phyloP scores from a whole-genome alignment of 345 rosid genomes.

The Citrus trifoliata region DNA sequence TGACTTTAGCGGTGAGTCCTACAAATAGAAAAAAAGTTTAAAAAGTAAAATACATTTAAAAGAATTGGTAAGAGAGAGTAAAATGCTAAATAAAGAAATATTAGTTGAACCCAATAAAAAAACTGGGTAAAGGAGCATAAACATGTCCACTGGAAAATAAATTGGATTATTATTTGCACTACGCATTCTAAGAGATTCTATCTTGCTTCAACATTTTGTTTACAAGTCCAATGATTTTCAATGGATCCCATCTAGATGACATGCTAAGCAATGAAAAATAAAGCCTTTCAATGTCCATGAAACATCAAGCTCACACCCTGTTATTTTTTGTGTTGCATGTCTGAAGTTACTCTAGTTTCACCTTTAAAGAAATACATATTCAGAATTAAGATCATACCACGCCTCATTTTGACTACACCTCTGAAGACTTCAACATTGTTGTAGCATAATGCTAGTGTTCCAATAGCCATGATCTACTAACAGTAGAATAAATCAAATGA shows the following conservation, averaged over 20 bases:
- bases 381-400: slow-evolving; percentile 55
- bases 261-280: not conserved
- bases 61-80: not conserved
- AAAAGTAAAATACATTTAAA: not conserved
- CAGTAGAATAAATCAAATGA: slow-evolving; percentile 28
- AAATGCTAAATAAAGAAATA: not conserved
- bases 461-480: slow-evolving; percentile 90
- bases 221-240: not conserved
- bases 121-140: not conserved
- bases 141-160: not conserved
- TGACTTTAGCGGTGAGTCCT: slow-evolving; percentile 93
- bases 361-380: not conserved
- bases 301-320: not conserved
- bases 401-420: slow-evolving; percentile 95
- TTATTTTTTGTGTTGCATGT: not conserved
- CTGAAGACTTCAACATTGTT: slow-evolving; percentile 88
- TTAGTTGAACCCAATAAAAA: not conserved
- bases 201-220: not conserved
- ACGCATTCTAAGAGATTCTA: not conserved
- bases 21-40: slow-evolving; percentile 6
- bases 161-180: not conserved
- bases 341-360: not conserved
- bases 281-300: not conserved
- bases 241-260: not conserved
- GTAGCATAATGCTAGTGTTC: slow-evolving; percentile 89